phyloP scores from a whole-genome alignment of 176 grass and related monocot species.

The Eleusine coracana region DNA sequence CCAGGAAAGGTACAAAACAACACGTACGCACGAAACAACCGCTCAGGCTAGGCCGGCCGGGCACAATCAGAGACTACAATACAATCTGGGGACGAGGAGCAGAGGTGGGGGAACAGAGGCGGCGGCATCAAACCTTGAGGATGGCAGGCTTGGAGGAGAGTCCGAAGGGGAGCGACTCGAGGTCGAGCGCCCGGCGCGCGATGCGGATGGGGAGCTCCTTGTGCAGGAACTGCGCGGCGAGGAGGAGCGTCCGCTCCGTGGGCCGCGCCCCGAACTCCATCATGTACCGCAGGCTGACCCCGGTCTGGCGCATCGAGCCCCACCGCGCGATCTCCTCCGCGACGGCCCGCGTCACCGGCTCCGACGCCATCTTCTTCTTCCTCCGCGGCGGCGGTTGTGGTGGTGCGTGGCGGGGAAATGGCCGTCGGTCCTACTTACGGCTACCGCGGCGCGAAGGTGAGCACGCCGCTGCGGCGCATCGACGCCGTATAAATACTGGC shows the following conservation, averaged over 20 bases:
- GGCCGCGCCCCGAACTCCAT: constrained; percentile 82
- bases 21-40: neutral
- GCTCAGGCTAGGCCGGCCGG: neutral
- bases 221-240: constrained; percentile 83
- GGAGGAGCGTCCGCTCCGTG: constrained; percentile 56
- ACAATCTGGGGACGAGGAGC: neutral
- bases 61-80: neutral
- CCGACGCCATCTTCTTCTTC: constrained; percentile 39
- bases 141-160: constrained; percentile 67
- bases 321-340: constrained; percentile 74
- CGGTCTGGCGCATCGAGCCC: constrained; percentile 75
- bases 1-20: too few species aligned
- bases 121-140: constrained; percentile 51
- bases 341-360: constrained; percentile 49
- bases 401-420: neutral
- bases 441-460: neutral
- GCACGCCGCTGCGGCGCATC: constrained; percentile 27
- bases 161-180: constrained; percentile 71
- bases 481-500: neutral
- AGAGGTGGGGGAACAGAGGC: neutral
- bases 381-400: too few species aligned
- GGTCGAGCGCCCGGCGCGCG: constrained; percentile 63
- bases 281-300: constrained; percentile 84
- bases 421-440: neutral
- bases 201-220: constrained; percentile 83